Evolutionary conservation across 306 rosid genomes (phyloP).

Genomic region (Dalbergia cultrata): DNA sequence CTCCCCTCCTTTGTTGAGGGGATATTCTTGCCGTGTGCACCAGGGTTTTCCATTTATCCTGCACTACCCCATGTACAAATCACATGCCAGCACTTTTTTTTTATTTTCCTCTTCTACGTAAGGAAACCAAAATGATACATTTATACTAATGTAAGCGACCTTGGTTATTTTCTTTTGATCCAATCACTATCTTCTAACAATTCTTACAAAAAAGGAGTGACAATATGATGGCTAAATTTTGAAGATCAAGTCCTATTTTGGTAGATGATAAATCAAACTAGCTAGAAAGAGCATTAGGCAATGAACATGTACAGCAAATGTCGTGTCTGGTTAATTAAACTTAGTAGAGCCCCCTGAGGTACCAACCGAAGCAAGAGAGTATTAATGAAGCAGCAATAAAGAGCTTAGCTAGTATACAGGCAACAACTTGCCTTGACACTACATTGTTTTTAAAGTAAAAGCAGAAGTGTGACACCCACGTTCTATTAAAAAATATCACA

Average conservation of each 20-base stretch:
- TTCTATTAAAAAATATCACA: constrained; percentile 28
- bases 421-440: constrained; percentile 52
- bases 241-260: constrained; percentile 16
- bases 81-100: constrained; percentile 46
- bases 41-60: constrained; percentile 96
- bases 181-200: not conserved
- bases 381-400: constrained; percentile 47
- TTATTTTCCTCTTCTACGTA: not conserved
- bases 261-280: constrained; percentile 9
- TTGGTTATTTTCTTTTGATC: not conserved
- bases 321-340: constrained; percentile 42
- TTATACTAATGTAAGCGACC: constrained; percentile 29
- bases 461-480: constrained; percentile 34
- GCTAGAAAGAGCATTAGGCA: constrained; percentile 28
- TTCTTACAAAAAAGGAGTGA: constrained; percentile 19
- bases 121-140: not conserved
- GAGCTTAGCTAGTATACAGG: constrained; percentile 52
- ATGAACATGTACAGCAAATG: constrained; percentile 24
- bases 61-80: constrained; percentile 49
- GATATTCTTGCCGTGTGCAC: constrained; percentile 95
- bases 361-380: not conserved
- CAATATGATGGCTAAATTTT: not conserved
- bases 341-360: constrained; percentile 45
- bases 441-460: constrained; percentile 32
- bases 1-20: constrained; percentile 94